A percentile compares a stretch with the other conserved stretches of the same genome.
Conservation (phyloP, 257 asterid genomes). For the Primulina eburnea region DNA sequence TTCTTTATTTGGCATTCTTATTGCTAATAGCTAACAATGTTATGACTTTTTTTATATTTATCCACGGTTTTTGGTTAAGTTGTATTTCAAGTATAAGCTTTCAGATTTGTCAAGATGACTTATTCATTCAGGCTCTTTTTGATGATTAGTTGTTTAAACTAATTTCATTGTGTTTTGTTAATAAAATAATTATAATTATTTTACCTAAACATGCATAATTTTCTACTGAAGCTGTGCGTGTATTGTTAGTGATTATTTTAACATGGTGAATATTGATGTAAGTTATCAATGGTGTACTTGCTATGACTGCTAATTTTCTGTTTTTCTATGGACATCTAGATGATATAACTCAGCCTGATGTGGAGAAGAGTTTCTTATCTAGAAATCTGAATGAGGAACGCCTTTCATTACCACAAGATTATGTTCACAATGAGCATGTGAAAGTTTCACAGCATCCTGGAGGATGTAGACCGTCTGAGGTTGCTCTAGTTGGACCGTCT, state of each 20-base stretch:
- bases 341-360: slow-evolving; percentile 76
- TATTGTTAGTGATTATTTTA: background rate
- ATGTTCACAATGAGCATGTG: slow-evolving; percentile 28
- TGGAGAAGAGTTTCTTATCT: slow-evolving; percentile 34
- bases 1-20: background rate
- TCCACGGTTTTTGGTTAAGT: background rate
- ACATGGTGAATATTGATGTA: slow-evolving; percentile 3
- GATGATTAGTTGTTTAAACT: no score
- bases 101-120: background rate
- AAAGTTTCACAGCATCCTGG: slow-evolving; percentile 28
- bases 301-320: slow-evolving; percentile 20
- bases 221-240: slow-evolving; percentile 8
- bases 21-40: no score
- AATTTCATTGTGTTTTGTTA: no score
- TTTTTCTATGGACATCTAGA: slow-evolving; percentile 49
- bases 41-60: background rate
- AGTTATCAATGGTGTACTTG: background rate
- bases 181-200: no score
- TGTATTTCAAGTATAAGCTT: background rate
- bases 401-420: slow-evolving; percentile 38
- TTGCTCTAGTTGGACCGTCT: slow-evolving; percentile 26
- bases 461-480: slow-evolving; percentile 29
- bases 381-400: slow-evolving; percentile 28
- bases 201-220: background rate
- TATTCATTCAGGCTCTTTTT: background rate